These are phyloP conservation scores for Trypanosoma boissoni DNA, from an alignment of 208 protist genomes.

Conservation along the genomic window DNA sequence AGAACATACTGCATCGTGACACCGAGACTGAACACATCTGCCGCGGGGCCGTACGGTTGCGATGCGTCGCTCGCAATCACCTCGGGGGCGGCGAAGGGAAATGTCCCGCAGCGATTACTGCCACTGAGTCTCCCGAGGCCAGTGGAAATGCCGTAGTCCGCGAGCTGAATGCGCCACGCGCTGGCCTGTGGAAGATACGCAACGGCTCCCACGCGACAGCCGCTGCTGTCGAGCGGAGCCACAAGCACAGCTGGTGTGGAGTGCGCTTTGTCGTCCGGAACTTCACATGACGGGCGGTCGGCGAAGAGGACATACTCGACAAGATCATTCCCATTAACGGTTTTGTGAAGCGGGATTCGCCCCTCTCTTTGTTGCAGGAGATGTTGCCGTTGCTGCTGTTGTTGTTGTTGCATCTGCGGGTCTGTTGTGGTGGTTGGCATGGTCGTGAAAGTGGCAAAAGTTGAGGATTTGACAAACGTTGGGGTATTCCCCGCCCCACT, in stretches of 20 bases:
- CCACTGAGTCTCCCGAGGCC: constrained; percentile 13
- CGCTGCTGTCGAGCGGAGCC: constrained; percentile 7
- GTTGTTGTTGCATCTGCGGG: neutral
- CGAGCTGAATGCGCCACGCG: constrained; percentile 35
- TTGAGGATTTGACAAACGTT: neutral
- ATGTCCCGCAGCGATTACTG: constrained; percentile 18
- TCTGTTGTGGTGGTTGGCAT: neutral
- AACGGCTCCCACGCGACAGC: constrained; percentile 4
- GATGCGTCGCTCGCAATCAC: constrained; percentile 10
- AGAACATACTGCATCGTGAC: constrained; percentile 29
- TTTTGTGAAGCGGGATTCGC: no score
- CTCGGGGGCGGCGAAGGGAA: constrained; percentile 33
- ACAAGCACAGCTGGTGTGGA: constrained; percentile 7
- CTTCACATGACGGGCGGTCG: neutral
- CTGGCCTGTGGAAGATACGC: constrained; percentile 25
- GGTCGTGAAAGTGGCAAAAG: neutral
- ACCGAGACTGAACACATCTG: constrained; percentile 38
- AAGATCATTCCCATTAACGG: no score
- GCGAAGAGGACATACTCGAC: neutral
- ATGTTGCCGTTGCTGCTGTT: neutral
- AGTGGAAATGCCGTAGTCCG: constrained; percentile 31
- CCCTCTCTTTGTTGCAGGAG: no score
- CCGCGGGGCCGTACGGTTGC: constrained; percentile 10
- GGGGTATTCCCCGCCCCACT: constrained; percentile 18
- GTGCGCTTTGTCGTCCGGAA: neutral